Conservation (phyloP, 1,284 basidiomycete species). For the Anthracocystis panici-leucophaei region DNA sequence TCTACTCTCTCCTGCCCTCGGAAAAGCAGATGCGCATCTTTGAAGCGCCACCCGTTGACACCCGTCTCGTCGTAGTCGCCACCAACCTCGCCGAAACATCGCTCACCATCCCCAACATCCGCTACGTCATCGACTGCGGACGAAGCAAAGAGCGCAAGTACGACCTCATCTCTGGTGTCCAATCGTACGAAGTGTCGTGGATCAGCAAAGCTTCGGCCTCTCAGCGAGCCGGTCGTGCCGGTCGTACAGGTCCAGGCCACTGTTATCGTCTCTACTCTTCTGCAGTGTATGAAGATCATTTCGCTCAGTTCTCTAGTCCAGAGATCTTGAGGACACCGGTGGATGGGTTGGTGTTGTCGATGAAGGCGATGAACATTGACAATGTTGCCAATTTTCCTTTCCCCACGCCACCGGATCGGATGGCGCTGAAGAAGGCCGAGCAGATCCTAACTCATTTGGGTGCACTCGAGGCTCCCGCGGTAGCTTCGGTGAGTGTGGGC, state of each 20-base stretch:
- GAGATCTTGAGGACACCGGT: conserved; percentile 97
- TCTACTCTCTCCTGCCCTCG: conserved; percentile 80
- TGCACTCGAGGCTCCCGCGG: conserved; percentile 75
- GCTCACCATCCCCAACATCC: conserved; percentile 81
- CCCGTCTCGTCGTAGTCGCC: conserved; percentile 79
- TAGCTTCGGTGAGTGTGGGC: conserved; percentile 65
- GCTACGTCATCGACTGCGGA: conserved; percentile 82
- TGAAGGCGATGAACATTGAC: conserved; percentile 99
- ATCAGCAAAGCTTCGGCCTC: conserved; percentile 81
- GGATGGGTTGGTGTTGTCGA: conserved; percentile 95
- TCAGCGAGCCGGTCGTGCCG: conserved; percentile 81
- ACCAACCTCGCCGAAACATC: conserved; percentile 86
- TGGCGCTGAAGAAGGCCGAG: conserved; percentile 84
- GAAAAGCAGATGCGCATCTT: conserved; percentile 83
- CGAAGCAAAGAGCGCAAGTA: conserved; percentile 84
- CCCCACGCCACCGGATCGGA: conserved; percentile 92
- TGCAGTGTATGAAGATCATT: conserved; percentile 89
- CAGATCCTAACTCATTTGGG: conserved; percentile 83
- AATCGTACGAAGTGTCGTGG: conserved; percentile 80
- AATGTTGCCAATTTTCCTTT: conserved; percentile 97
- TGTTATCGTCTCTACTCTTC: conserved; percentile 82
- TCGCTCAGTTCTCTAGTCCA: conserved; percentile 85
- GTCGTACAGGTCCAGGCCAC: conserved; percentile 82
- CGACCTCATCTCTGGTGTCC: conserved; percentile 76
- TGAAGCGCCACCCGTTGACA: conserved; percentile 75